Evolutionary conservation across 164 flowering plant genomes (phyloP).

Genomic region (Vitis cinerea): DNA sequence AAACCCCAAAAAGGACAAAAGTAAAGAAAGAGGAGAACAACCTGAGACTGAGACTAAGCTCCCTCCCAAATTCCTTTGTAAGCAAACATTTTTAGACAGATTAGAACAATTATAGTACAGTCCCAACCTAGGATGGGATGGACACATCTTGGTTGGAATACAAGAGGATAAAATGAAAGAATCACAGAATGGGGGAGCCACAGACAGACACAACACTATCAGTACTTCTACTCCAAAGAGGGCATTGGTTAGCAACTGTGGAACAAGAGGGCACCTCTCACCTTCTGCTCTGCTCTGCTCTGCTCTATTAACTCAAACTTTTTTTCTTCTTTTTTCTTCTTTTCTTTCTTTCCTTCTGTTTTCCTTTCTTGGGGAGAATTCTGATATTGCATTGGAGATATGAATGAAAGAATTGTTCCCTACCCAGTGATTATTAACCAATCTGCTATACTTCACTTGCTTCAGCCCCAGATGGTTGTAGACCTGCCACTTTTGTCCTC

Average conservation of each 20-base stretch:
- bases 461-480: conserved; percentile 8
- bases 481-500: conserved; percentile 2
- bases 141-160: conserved; percentile 5
- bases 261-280: conserved; percentile 3
- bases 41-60: background rate
- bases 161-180: conserved; percentile 41
- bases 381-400: background rate
- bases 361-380: conserved; percentile 3
- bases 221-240: conserved; percentile 4
- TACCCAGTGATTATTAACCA: conserved; percentile 2
- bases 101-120: conserved; percentile 37
- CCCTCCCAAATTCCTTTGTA: conserved; percentile 17
- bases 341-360: conserved; percentile 8
- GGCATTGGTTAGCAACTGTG: conserved; percentile 13
- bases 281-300: background rate
- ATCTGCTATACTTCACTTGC: background rate
- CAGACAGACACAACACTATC: conserved; percentile 9
- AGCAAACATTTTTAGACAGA: conserved; percentile 10
- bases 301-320: background rate
- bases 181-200: conserved; percentile 25
- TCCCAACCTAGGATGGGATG: conserved; percentile 27
- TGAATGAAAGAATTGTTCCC: conserved; percentile 16
- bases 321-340: conserved; percentile 3
- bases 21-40: too few relatives aligned
- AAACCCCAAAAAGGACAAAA: too few relatives aligned